These are phyloP conservation scores for Breynia disticha DNA, from an alignment of 441 rosid genomes.

Conservation along the genomic window DNA sequence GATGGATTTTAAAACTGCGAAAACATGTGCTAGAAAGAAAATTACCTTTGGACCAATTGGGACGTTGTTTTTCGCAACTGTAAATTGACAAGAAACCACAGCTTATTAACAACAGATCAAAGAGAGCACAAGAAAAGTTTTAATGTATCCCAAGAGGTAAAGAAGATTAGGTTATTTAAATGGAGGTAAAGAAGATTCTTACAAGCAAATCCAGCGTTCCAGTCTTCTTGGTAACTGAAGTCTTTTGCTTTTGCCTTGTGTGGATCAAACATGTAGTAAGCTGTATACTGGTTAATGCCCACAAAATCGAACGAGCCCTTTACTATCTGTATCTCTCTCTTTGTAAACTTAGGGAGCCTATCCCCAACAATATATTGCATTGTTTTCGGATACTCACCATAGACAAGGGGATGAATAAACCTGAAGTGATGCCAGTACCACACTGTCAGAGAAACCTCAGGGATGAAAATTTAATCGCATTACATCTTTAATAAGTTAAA, in stretches of 20 bases:
- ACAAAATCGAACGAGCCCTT: slow-evolving; percentile 85
- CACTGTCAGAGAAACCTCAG: too few species aligned
- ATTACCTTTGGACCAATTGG: slow-evolving; percentile 74
- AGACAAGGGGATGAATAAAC: slow-evolving; percentile 85
- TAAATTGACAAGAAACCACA: slow-evolving; percentile 8
- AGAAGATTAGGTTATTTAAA: too few species aligned
- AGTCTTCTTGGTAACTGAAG: slow-evolving; percentile 74
- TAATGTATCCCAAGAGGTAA: background rate
- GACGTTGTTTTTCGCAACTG: slow-evolving; percentile 57
- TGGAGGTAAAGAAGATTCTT: slow-evolving; percentile 19
- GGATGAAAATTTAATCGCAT: too few species aligned
- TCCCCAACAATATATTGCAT: slow-evolving; percentile 63
- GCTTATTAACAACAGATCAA: slow-evolving; percentile 3
- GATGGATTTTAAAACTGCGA: background rate
- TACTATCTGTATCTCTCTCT: slow-evolving; percentile 64
- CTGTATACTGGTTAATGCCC: slow-evolving; percentile 87
- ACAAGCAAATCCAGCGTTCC: slow-evolving; percentile 76
- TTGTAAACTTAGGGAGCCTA: slow-evolving; percentile 71
- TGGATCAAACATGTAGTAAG: slow-evolving; percentile 58
- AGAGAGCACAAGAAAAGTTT: background rate
- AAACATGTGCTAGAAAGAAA: background rate
- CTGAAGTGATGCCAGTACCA: slow-evolving; percentile 24
- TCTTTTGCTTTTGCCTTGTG: slow-evolving; percentile 31
- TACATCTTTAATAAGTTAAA: too few species aligned
- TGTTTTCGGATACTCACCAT: slow-evolving; percentile 83